A percentile compares a stretch with the other conserved stretches of the same genome.
phyloP scores from a whole-genome alignment of 2,329 filamentous ascomycete genomes.

The Pseudocercospora crystallina region DNA sequence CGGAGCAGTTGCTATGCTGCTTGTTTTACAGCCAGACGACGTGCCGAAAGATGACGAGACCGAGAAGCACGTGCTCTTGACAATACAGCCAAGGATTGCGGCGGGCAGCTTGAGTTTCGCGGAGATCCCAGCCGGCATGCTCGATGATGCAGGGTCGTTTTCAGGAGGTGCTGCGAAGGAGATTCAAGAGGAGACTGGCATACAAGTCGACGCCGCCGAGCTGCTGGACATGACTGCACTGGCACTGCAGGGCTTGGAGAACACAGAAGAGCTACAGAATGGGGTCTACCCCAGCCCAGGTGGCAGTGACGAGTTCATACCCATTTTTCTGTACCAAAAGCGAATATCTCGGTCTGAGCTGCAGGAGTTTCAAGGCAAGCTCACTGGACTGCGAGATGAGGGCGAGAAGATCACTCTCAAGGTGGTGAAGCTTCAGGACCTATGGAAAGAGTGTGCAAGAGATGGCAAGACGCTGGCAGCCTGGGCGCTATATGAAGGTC shows the following conservation, averaged over 20 bases:
- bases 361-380: conserved; percentile 51
- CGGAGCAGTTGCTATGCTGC: conserved; percentile 58
- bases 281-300: conserved; percentile 57
- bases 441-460: conserved; percentile 56
- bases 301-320: conserved; percentile 60
- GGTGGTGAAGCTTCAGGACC: conserved; percentile 49
- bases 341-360: conserved; percentile 50
- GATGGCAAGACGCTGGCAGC: conserved; percentile 59
- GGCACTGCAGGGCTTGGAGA: conserved; percentile 36
- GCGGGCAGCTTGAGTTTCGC: conserved; percentile 55
- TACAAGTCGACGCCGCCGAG: conserved; percentile 51
- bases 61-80: conserved; percentile 54
- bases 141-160: conserved; percentile 56
- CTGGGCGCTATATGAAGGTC: conserved; percentile 55
- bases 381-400: conserved; percentile 55
- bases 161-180: conserved; percentile 57
- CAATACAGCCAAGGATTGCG: conserved; percentile 58
- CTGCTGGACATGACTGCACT: conserved; percentile 57
- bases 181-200: conserved; percentile 57
- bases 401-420: conserved; percentile 62
- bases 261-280: conserved; percentile 44
- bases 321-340: conserved; percentile 57
- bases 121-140: conserved; percentile 62
- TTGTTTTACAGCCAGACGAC: conserved; percentile 57
- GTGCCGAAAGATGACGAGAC: conserved; percentile 40